Base-by-base conservation (phyloP, 2,329 filamentous ascomycete species). In the Mycosphaerella arachidis region DNA sequence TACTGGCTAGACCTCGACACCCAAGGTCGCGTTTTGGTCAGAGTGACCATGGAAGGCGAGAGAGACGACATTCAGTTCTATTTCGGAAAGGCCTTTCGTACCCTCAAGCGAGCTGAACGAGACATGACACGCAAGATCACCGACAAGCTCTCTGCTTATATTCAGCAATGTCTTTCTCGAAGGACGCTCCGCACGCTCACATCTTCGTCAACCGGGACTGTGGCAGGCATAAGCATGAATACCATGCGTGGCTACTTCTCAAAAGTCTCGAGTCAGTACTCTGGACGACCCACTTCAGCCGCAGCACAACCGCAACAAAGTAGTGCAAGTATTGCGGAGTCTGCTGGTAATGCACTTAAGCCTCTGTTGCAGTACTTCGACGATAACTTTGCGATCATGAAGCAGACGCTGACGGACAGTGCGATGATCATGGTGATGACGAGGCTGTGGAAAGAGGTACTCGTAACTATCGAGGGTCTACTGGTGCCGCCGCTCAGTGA, bases 351-450 rank as follows among this genome's bases (percentile, higher is more conserved):
- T 67, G 91, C 91, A 0, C 79, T 99, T 12, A 87, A 89, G 67
- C 89, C 92, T 4, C 82, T 99, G 0, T 94, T 97, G 72, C 84
- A 86, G 56, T 99, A 99, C 74, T 99, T 99, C 72, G 91, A 99
- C 73, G 93, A 97, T 73, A 99, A 99, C 71, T 99, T 99, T 75
- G 91, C 92, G 60, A 96, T 97, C 68, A 96, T 99, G 92, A 97
- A 97, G 77, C 87, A 94, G 75, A 97, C 93, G 0, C 80, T 99
- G 58, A 97, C 94, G 0, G 89, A 92, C 59, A 88, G 91, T 59
- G 95, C 94, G n/a, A 97, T 99, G 93, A 86, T 92, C 68, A 92
- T 94, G 73, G 94, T 99, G 68, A 99, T 99, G 94, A 95, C 92
- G 24, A 86, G 94, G 48, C 78, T 99, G 6, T 99, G 94, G 94